phyloP scores from a whole-genome alignment of 148 eudicot species.

The Tetragonia tetragonoides region DNA sequence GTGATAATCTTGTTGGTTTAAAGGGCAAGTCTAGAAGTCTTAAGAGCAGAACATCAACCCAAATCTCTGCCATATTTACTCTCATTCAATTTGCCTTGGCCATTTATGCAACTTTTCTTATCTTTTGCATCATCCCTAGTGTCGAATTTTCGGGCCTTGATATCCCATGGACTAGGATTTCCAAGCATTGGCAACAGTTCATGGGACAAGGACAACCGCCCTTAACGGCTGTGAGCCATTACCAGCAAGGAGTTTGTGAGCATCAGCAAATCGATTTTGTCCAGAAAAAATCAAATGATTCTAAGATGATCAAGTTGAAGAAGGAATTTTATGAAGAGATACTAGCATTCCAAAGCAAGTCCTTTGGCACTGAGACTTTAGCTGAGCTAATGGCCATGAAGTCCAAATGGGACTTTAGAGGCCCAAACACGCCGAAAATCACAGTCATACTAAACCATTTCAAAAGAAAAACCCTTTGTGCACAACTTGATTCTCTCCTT shows the following conservation, averaged over 20 bases:
- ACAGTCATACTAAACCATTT: slow-evolving; percentile 93
- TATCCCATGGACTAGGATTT: too few relatives aligned
- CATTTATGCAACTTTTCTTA: too few relatives aligned
- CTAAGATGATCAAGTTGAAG: slow-evolving; percentile 76
- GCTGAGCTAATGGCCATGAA: slow-evolving; percentile 69
- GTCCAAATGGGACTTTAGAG: slow-evolving; percentile 72
- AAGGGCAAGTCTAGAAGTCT: too few relatives aligned
- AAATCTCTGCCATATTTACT: too few relatives aligned
- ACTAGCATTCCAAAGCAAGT: slow-evolving; percentile 54
- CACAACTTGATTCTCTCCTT: slow-evolving; percentile 75
- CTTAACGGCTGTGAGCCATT: too few relatives aligned
- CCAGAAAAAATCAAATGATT: slow-evolving; percentile 84
- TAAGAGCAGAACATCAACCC: too few relatives aligned
- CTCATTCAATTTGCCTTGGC: too few relatives aligned
- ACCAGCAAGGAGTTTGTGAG: slow-evolving; percentile 86
- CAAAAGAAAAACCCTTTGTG: slow-evolving; percentile 84
- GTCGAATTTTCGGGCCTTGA: too few relatives aligned
- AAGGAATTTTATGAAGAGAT: slow-evolving; percentile 73
- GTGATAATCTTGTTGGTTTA: too few relatives aligned
- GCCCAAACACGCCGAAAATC: slow-evolving; percentile 50
- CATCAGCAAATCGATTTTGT: slow-evolving; percentile 75
- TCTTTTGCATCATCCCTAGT: too few relatives aligned
- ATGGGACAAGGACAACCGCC: too few relatives aligned
- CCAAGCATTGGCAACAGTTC: too few relatives aligned
- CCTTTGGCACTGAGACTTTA: slow-evolving; percentile 54